These are phyloP conservation scores for Toxoplasma gondii DNA, from an alignment of 169 alveolate species.

Conservation along the genomic window DNA sequence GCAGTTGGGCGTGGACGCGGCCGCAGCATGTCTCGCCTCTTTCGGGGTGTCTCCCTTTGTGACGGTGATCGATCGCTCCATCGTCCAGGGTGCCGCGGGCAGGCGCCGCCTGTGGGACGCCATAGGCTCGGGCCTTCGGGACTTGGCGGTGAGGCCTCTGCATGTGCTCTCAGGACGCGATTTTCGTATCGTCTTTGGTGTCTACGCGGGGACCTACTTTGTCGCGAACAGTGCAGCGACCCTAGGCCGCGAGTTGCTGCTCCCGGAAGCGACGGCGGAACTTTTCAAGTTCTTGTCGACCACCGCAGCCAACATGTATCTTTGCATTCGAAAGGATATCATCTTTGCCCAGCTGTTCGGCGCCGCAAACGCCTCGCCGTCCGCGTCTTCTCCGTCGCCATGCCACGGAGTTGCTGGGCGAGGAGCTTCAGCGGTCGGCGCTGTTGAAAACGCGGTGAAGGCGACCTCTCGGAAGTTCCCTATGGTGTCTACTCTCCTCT, in stretches of 20 bases:
- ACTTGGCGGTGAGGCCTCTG: not conserved
- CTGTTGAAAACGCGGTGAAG: not conserved
- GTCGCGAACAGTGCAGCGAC: conserved; percentile 55
- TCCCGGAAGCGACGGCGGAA: not conserved
- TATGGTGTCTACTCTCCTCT: conserved; percentile 34
- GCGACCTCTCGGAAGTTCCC: conserved; percentile 32
- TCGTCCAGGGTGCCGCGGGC: conserved; percentile 38
- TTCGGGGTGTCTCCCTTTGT: conserved; percentile 51
- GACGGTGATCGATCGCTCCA: conserved; percentile 34
- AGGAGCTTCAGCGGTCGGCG: not conserved
- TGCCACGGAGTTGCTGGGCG: too few relatives aligned
- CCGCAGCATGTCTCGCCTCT: conserved; percentile 45
- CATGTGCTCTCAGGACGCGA: conserved; percentile 16
- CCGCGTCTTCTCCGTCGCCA: not conserved
- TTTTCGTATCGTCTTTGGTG: conserved; percentile 50
- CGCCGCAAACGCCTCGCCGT: not conserved
- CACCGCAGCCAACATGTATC: conserved; percentile 47
- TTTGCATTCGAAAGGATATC: conserved; percentile 57
- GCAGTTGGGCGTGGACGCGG: conserved; percentile 38
- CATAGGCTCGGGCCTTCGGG: not conserved
- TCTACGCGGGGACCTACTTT: conserved; percentile 61
- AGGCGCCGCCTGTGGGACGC: not conserved
- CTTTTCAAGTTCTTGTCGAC: conserved; percentile 1
- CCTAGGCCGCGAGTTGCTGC: not conserved
- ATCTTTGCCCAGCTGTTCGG: conserved; percentile 58